Base-by-base conservation (phyloP, 2,329 filamentous ascomycete species). In the Beauveria scarabaeidicola region DNA sequence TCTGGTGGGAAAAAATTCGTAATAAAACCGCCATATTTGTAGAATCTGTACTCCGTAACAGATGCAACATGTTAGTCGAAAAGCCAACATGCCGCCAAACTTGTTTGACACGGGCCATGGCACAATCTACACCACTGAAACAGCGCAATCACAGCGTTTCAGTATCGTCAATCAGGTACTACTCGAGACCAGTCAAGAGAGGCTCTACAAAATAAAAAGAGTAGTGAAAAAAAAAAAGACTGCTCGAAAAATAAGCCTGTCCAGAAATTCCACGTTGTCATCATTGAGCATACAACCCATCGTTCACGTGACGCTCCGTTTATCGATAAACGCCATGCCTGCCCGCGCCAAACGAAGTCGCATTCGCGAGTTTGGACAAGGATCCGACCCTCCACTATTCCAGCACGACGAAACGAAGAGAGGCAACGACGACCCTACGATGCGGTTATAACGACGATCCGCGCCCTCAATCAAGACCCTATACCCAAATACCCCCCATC, bases 391-490 rank as follows among this genome's bases (percentile, higher is more conserved):
- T 32, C 21, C 10, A 23, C 29, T 40, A 52, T 27, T 36, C 50
- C 50, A 40, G 23, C n/a, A 21, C 47, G 47, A 51, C 41, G 13
- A 44, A 48, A n/a, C 29, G 23, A 27, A 32, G 29, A 32, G 29
- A 32, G 29, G 36, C 38, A 10, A 47, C 53, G 25, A 48, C 27
- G 15, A 23, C 11, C 40, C 13, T 19, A 61, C 27, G 23, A 61
- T 54, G 47, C 59, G 58, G 54, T 50, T 53, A 60, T 44, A 60
- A 10, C 40, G 15, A 36, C 52, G 44, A 29, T 43, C 23, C 27
- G 17, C 13, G 23, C 15, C 44, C 44, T n/a, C 29, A 36, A 19
- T 15, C 25, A 50, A 23, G 5, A 50, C 8, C n/a, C 36, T 27
- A 27, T 25, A 29, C 23, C 15, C 3, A 27, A 27, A 17, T 17